Base-by-base conservation (phyloP, 345 rosid genomes). In the Corymbia maculata region DNA sequence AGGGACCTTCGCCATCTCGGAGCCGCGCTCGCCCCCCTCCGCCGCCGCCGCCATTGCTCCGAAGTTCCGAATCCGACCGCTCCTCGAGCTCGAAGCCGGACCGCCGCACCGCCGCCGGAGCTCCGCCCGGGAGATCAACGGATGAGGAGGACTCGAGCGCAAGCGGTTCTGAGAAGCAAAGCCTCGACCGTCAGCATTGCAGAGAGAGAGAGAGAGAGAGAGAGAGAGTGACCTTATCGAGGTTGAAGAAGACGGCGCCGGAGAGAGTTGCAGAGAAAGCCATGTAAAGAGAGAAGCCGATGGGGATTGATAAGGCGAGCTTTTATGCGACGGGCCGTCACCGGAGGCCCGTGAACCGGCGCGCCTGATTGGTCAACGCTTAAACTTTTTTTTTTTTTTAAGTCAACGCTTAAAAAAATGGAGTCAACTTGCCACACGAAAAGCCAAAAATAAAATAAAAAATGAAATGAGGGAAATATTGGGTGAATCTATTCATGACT, bases 1-100 rank as follows among this genome's bases (percentile, higher is more conserved):
- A 16, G 98, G 96, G 42, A 93, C 88, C 90, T 89, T 94, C 87
- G 13, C 57, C 86, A 52, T 75, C 64, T 24, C 89, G 8, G 85
- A 86, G 3, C 88, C 87, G 59, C 85, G 55, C 61, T 86, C 89
- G n/a, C 22, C 59, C 17, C 64, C 30, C n/a, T 50, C 68, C n/a
- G 13, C 82, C 86, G 82, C 89, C 51, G 68, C 91, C 79, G 88
- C 88, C 92, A 88, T 90, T 68, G 89, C 89, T 87, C 55, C 87
- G 32, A 85, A 13, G n/a, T 86, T 66, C 59, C 85, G 85, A 52
- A 79, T 17, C 47, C 84, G 86, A 44, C 50, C 47, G 21, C 52
- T 44, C 85, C 68, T 79, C 84, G 12, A 64, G 7, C 21, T 11
- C 1, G 84, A 75, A 42, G 8, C 49, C 28, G 85, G 15, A 7